Conservation (phyloP, 2,329 filamentous ascomycete genomes). For the Alternaria triticimaculans region DNA sequence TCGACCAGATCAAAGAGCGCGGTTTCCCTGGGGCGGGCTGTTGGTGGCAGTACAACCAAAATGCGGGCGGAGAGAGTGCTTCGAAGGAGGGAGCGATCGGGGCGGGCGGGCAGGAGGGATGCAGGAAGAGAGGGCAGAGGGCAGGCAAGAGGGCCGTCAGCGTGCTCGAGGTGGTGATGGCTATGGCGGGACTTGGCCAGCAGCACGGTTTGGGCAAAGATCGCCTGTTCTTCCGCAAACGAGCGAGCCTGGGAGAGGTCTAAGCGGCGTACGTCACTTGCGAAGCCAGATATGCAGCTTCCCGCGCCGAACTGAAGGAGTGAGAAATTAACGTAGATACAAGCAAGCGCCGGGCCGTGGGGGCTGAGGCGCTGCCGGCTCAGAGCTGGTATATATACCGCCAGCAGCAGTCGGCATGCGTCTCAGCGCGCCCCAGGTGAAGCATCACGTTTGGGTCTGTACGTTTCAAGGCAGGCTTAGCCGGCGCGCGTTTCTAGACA, state of each 20-base stretch:
- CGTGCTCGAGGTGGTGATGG: constrained; percentile 20
- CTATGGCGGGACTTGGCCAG: constrained; percentile 30
- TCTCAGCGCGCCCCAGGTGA: constrained; percentile 31
- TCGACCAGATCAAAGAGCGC: constrained; percentile 47
- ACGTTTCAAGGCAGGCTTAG: constrained; percentile 28
- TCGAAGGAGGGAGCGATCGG: constrained; percentile 49
- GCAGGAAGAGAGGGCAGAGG: constrained; percentile 17
- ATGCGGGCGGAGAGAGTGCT: constrained; percentile 45
- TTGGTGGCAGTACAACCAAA: constrained; percentile 35
- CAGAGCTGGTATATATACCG: constrained; percentile 15
- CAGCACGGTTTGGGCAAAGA: constrained; percentile 29
- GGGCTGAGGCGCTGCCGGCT: constrained; percentile 14
- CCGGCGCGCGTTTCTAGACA: constrained; percentile 9
- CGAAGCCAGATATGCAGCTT: constrained; percentile 18
- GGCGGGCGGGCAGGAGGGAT: constrained; percentile 20
- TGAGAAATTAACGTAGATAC: not conserved
- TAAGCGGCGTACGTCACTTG: constrained; percentile 37
- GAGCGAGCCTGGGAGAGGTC: constrained; percentile 16
- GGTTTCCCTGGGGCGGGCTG: constrained; percentile 45
- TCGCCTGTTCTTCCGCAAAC: constrained; percentile 37
- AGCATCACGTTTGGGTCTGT: constrained; percentile 29
- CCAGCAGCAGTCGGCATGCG: constrained; percentile 8
- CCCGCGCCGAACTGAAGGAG: constrained; percentile 18
- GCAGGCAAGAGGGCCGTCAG: constrained; percentile 19
- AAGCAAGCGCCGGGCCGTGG: constrained; percentile 9